Conservation (phyloP, 768 basidiomycete genomes). For the Cytidiella melzeri region DNA sequence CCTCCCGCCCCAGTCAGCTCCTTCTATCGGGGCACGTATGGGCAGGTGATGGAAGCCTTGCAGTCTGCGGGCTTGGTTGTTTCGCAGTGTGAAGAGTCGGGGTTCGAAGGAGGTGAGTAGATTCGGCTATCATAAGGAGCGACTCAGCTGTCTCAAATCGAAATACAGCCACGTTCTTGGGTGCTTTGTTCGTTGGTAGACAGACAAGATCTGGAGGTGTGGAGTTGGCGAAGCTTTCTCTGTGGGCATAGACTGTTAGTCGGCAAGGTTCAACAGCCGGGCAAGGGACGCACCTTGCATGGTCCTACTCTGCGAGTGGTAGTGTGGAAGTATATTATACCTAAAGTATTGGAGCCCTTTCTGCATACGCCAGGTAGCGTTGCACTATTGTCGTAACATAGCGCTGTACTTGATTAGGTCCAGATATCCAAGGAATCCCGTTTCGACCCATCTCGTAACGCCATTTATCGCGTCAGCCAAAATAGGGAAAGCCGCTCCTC, state of each 20-base stretch:
- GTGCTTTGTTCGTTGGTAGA: conserved; percentile 35
- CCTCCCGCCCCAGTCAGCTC: conserved; percentile 14
- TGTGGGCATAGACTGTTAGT: conserved; percentile 41
- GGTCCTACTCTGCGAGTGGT: neutral
- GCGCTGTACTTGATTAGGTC: no score
- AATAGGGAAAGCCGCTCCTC: no score
- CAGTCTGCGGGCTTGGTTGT: conserved; percentile 31
- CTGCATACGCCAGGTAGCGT: neutral
- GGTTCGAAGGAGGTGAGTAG: conserved; percentile 28
- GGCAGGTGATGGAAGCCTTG: conserved; percentile 36
- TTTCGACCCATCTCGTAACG: no score
- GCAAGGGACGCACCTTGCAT: no score
- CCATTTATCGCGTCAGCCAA: no score
- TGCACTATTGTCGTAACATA: no score
- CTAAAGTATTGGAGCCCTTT: neutral
- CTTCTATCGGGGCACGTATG: conserved; percentile 38
- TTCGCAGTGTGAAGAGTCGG: conserved; percentile 25
- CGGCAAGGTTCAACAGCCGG: no score
- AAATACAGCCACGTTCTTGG: conserved; percentile 32
- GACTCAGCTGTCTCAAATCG: neutral
- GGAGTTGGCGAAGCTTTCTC: conserved; percentile 33
- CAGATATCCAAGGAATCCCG: no score
- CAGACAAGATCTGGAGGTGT: conserved; percentile 23
- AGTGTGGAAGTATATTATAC: neutral
- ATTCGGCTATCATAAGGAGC: neutral